Evolutionary conservation across 2,329 filamentous ascomycete species (phyloP), one percentile per base, ranked within the genome.

Genomic region (Colletotrichum musicola): DNA sequence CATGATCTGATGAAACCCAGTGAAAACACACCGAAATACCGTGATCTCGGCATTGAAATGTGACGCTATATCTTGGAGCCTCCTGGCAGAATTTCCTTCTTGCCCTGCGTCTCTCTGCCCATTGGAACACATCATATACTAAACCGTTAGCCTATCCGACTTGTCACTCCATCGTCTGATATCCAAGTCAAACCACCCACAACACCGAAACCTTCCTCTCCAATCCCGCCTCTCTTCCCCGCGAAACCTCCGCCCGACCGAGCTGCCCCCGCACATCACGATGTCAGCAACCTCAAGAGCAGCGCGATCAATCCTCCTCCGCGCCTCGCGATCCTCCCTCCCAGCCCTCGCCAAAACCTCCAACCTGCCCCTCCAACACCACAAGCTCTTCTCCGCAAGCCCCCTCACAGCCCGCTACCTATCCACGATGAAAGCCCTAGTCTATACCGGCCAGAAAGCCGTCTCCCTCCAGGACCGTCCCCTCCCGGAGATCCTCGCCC

Each of bases 381-480:
- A 30, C 5, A n/a, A 22, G 3, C 20, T 6, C 12, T 62, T 9
- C 50, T 10, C 51, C 6, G 20, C 51, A 22, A 40, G 58, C 64
- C 55, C 63, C 3, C n/a, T 49, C 4, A 49, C 51, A 4, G 6
- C 38, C 0, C 58, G 64, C 16, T 25, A 44, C 42, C 9, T 47
- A 10, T 63, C 55, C 25, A 76, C 73, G 10, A 86, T 85, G 83
- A 84, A 84, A 70, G 83, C 83, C 5, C 79, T 86, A 51, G 77
- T 85, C 6, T 86, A 85, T 71, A 76, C 73, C 5, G 76, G 75
- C 42, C 71, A 72, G 9, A 74, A 75, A 27, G 73, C 73, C 12
- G 75, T 83, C 10, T 75, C 77, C 22, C 71, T 86, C 3, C 75
- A 80, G 25, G 76, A 77, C 54, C 66, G 50, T 2, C 44, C 55